Conservation (phyloP, 2,329 filamentous ascomycete species). For the Lachnum nothofagi region DNA sequence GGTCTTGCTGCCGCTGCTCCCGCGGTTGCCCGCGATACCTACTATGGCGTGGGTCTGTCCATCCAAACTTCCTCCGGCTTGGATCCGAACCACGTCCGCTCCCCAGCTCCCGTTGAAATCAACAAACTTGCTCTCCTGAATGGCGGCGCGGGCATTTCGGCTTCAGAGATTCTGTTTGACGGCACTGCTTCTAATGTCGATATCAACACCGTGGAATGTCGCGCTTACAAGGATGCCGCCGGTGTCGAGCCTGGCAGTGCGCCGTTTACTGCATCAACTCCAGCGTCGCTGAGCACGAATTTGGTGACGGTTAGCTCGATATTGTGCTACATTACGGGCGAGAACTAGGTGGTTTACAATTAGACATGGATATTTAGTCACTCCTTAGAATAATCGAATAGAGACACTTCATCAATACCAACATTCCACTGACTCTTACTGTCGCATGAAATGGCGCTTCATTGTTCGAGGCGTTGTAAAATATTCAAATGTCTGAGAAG, state of each 20-base stretch:
- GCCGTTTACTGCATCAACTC: not conserved
- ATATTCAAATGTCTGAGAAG: too few species aligned
- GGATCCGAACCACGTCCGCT: not conserved
- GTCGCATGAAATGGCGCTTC: too few species aligned
- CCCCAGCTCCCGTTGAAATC: not conserved
- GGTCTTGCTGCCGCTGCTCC: not conserved
- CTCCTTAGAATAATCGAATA: too few species aligned
- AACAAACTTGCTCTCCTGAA: not conserved
- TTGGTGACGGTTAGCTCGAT: conserved; percentile 4
- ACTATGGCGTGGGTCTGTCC: not conserved
- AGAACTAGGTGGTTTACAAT: not conserved
- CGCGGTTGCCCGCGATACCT: not conserved
- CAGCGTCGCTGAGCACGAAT: conserved; percentile 4
- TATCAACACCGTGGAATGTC: conserved; percentile 2
- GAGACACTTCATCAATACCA: too few species aligned
- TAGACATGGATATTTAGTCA: too few species aligned
- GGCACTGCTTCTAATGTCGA: not conserved
- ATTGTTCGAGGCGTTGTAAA: too few species aligned
- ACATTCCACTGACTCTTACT: too few species aligned
- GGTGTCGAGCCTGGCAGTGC: conserved; percentile 5
- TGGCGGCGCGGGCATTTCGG: not conserved
- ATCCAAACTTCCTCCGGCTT: not conserved
- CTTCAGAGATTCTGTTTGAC: not conserved
- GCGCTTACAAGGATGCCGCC: conserved; percentile 3
- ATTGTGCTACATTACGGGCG: conserved; percentile 3